phyloP scores from a whole-genome alignment of 371 early-diverging fungal species.

The Mucor plumbeus region DNA sequence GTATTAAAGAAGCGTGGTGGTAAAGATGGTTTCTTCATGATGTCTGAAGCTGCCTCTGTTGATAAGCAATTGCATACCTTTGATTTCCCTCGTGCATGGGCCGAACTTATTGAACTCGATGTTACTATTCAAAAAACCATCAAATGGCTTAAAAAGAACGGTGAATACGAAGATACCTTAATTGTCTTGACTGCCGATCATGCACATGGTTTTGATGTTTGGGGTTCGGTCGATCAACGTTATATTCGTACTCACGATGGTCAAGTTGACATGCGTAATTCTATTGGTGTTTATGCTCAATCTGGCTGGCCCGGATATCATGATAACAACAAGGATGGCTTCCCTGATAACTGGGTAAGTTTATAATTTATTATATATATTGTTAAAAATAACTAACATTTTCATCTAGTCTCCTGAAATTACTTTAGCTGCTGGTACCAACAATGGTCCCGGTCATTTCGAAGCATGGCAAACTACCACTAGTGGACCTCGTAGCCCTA shows the following conservation, averaged over 20 bases:
- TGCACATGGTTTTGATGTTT: slow-evolving; percentile 75
- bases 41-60: slow-evolving; percentile 79
- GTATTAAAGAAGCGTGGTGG: slow-evolving; percentile 67
- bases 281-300: slow-evolving; percentile 67
- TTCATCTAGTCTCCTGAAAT: slow-evolving; percentile 44
- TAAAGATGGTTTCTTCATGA: slow-evolving; percentile 73
- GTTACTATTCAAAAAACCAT: slow-evolving; percentile 66
- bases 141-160: slow-evolving; percentile 60
- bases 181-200: slow-evolving; percentile 79
- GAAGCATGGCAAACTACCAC: slow-evolving; percentile 64
- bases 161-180: slow-evolving; percentile 65
- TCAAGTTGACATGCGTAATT: slow-evolving; percentile 56
- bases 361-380: neutral
- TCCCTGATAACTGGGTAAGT: slow-evolving; percentile 59
- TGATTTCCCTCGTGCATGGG: slow-evolving; percentile 74
- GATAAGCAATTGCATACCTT: slow-evolving; percentile 77
- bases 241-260: slow-evolving; percentile 26
- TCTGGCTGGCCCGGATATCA: slow-evolving; percentile 73
- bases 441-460: slow-evolving; percentile 59
- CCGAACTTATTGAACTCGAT: slow-evolving; percentile 76
- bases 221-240: slow-evolving; percentile 67
- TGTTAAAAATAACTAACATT: neutral
- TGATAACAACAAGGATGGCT: slow-evolving; percentile 69
- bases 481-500: slow-evolving; percentile 50
- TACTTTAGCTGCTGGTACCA: slow-evolving; percentile 68